phyloP scores from a whole-genome alignment of 352 stramenopile genomes.

The Phytopythium helicoides region DNA sequence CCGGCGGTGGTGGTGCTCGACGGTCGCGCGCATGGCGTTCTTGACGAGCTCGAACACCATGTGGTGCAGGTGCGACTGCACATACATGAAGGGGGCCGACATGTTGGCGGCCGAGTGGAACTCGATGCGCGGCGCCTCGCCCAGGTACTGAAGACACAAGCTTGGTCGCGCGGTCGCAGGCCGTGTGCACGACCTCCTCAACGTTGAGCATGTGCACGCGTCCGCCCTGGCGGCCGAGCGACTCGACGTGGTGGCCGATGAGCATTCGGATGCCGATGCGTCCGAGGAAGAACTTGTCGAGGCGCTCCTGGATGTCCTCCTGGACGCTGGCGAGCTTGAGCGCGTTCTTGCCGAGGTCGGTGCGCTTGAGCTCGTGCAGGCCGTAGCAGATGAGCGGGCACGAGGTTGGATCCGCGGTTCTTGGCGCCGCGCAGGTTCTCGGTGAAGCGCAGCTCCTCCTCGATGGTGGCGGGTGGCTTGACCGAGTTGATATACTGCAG shows the following conservation, averaged over 20 bases:
- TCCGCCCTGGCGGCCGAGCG: slow-evolving; percentile 49
- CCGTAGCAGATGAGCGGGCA: slow-evolving; percentile 80
- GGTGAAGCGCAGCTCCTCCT: slow-evolving; percentile 67
- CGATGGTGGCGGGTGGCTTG: slow-evolving; percentile 39
- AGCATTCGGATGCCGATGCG: slow-evolving; percentile 99
- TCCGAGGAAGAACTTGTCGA: slow-evolving; percentile 98
- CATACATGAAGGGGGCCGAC: slow-evolving; percentile 73
- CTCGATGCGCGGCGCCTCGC: slow-evolving; percentile 50
- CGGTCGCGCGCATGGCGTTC: slow-evolving; percentile 97
- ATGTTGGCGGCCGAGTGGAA: slow-evolving; percentile 50
- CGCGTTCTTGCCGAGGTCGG: slow-evolving; percentile 57
- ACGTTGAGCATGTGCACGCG: slow-evolving; percentile 74
- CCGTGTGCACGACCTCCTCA: slow-evolving; percentile 58
- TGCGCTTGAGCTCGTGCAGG: slow-evolving; percentile 61
- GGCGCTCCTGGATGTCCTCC: slow-evolving; percentile 68
- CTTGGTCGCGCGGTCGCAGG: slow-evolving; percentile 44
- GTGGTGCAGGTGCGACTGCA: slow-evolving; percentile 80
- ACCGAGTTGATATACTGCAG: slow-evolving; percentile 44
- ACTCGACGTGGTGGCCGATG: slow-evolving; percentile 92
- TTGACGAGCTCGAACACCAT: slow-evolving; percentile 98
- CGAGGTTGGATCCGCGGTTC: slow-evolving; percentile 56
- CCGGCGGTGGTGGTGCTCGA: slow-evolving; percentile 91
- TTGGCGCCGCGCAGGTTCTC: slow-evolving; percentile 54
- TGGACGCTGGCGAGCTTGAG: slow-evolving; percentile 61
- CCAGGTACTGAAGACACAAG: slow-evolving; percentile 62